Evolutionary conservation across 352 stramenopile species (phyloP).

Genomic region (Globisporangium megalacanthum): DNA sequence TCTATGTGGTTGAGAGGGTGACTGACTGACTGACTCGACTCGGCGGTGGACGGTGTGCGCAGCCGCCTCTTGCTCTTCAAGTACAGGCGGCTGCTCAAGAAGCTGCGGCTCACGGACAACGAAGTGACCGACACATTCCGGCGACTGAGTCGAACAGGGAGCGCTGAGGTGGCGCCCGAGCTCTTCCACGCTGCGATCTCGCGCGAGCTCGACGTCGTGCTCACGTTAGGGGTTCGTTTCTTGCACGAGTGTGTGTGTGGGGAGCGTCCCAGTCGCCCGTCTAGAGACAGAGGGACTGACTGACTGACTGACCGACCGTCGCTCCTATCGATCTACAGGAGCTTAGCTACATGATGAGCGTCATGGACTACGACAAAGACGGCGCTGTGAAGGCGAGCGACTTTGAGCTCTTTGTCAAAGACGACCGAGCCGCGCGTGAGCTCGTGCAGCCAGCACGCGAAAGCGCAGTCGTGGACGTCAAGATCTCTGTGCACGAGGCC

Average conservation of each 20-base stretch:
- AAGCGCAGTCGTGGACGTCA: constrained; percentile 53
- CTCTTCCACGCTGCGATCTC: constrained; percentile 59
- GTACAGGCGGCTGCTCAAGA: constrained; percentile 57
- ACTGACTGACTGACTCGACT: not conserved
- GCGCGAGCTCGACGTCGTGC: constrained; percentile 65
- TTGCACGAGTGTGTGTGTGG: no score
- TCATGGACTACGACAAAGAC: constrained; percentile 70
- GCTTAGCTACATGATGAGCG: constrained; percentile 46
- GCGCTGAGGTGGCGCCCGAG: constrained; percentile 39
- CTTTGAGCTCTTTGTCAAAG: constrained; percentile 69
- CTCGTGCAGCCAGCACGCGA: constrained; percentile 48
- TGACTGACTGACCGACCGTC: not conserved
- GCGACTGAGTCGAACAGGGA: constrained; percentile 31
- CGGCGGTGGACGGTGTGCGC: not conserved
- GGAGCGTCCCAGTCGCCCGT: no score
- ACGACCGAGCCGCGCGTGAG: constrained; percentile 41
- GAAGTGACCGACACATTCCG: constrained; percentile 76
- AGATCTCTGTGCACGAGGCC: constrained; percentile 49
- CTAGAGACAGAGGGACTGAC: not conserved
- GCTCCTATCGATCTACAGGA: constrained; percentile 26
- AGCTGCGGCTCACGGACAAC: constrained; percentile 63
- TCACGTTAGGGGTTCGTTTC: constrained; percentile 63
- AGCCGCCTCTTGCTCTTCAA: constrained; percentile 76
- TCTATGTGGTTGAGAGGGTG: not conserved
- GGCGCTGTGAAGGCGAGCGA: constrained; percentile 60